phyloP scores from a whole-genome alignment of 768 basidiomycete species.

The Auricularia heimuer region DNA sequence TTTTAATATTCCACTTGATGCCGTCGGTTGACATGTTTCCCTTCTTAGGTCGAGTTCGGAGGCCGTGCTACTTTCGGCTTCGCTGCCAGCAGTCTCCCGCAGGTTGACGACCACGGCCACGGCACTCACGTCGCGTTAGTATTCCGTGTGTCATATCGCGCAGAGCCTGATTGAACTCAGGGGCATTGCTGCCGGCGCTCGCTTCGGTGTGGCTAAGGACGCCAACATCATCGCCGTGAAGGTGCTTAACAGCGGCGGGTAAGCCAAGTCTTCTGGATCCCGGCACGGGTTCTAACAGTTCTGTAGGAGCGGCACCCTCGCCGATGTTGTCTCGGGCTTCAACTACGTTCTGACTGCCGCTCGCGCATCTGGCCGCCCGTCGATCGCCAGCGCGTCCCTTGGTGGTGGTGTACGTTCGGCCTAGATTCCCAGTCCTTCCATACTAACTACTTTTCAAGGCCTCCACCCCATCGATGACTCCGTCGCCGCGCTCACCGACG shows the following conservation, averaged over 20 bases:
- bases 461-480: slow-evolving; percentile 23
- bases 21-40: background rate
- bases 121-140: slow-evolving; percentile 26
- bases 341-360: slow-evolving; percentile 22
- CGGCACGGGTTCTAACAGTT: background rate
- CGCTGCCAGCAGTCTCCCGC: slow-evolving; percentile 23
- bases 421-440: background rate
- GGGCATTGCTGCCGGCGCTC: slow-evolving; percentile 18
- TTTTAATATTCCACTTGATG: background rate
- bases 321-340: slow-evolving; percentile 20
- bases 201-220: slow-evolving; percentile 27
- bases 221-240: slow-evolving; percentile 33
- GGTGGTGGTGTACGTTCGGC: slow-evolving; percentile 17
- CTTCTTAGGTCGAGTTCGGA: slow-evolving; percentile 27
- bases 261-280: background rate
- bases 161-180: background rate
- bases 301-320: slow-evolving; percentile 2
- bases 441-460: background rate
- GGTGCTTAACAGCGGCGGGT: slow-evolving; percentile 30
- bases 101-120: slow-evolving; percentile 56
- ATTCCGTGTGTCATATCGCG: too few relatives aligned
- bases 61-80: slow-evolving; percentile 34
- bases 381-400: slow-evolving; percentile 29
- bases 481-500: slow-evolving; percentile 20
- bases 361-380: slow-evolving; percentile 19